Evolutionary conservation across 192 early-diverging fungal genomes (phyloP).

Genomic region (Backusella parvicylindrica): DNA sequence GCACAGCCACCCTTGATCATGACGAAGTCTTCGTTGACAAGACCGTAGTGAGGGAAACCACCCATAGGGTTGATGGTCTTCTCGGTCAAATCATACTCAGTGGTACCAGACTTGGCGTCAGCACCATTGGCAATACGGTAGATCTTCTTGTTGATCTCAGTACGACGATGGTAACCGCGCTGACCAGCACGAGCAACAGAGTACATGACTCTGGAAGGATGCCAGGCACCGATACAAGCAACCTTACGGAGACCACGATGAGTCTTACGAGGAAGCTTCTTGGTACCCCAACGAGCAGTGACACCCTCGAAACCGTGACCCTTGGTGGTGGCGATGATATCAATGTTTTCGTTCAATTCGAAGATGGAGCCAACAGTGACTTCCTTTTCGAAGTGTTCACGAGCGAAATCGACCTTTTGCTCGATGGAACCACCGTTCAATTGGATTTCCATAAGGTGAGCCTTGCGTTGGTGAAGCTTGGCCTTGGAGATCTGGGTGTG

Average conservation of each 20-base stretch:
- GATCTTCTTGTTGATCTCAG: constrained; percentile 99
- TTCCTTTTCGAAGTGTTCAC: constrained; percentile 96
- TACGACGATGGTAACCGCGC: constrained; percentile 99
- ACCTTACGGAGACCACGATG: constrained; percentile 99
- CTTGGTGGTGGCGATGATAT: constrained; percentile 98
- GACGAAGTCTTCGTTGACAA: constrained; percentile 96
- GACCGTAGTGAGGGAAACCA: constrained; percentile 99
- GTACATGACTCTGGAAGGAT: constrained; percentile 96
- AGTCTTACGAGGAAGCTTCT: constrained; percentile 99
- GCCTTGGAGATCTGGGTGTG: constrained; percentile 98
- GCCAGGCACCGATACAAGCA: constrained; percentile 99
- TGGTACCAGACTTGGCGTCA: constrained; percentile 80
- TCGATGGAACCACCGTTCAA: constrained; percentile 96
- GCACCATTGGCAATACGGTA: constrained; percentile 94
- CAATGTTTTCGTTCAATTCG: constrained; percentile 98
- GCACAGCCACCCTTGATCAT: constrained; percentile 97
- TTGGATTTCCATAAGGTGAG: constrained; percentile 99
- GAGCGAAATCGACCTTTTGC: constrained; percentile 97
- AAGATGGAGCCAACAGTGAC: constrained; percentile 88
- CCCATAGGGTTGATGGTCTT: constrained; percentile 98
- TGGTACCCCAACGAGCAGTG: constrained; percentile 99
- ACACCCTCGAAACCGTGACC: constrained; percentile 99
- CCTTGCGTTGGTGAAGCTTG: constrained; percentile 97
- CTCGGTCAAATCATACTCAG: constrained; percentile 94
- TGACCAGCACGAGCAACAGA: constrained; percentile 99